Evolutionary conservation across 1,284 basidiomycete genomes (phyloP).

Genomic region (Tilletia indica): DNA sequence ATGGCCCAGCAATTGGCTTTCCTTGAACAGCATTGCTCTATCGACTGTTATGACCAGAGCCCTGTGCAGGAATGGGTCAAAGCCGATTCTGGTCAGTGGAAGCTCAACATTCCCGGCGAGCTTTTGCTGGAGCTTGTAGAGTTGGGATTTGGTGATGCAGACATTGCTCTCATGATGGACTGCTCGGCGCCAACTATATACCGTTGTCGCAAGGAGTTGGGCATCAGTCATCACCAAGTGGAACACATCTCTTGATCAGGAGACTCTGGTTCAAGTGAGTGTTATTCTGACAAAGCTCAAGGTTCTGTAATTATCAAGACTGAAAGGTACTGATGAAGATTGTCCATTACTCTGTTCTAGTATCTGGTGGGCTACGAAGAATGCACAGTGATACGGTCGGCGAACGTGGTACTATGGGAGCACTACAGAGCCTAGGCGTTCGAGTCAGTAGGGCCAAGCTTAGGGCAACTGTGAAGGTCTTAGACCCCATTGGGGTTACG

Average conservation of each 20-base stretch:
- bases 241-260: too few relatives aligned
- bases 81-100: background rate
- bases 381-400: conserved; percentile 1
- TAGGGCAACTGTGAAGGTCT: background rate
- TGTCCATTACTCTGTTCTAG: too few relatives aligned
- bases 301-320: background rate
- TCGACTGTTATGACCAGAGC: too few relatives aligned
- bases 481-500: background rate
- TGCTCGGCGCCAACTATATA: background rate
- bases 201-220: background rate
- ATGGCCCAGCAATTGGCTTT: too few relatives aligned
- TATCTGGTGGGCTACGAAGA: background rate
- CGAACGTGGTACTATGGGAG: background rate
- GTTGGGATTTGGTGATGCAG: background rate
- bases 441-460: background rate
- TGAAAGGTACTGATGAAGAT: background rate
- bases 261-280: too few relatives aligned
- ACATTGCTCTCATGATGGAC: background rate
- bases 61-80: conserved; percentile 7
- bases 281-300: background rate
- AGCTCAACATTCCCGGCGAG: background rate
- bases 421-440: background rate
- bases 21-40: too few relatives aligned
- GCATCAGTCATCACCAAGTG: background rate
- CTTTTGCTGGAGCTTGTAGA: background rate